These are phyloP conservation scores for Sechiopsis laciniata DNA, from an alignment of 306 rosid genomes.

Conservation along the genomic window DNA sequence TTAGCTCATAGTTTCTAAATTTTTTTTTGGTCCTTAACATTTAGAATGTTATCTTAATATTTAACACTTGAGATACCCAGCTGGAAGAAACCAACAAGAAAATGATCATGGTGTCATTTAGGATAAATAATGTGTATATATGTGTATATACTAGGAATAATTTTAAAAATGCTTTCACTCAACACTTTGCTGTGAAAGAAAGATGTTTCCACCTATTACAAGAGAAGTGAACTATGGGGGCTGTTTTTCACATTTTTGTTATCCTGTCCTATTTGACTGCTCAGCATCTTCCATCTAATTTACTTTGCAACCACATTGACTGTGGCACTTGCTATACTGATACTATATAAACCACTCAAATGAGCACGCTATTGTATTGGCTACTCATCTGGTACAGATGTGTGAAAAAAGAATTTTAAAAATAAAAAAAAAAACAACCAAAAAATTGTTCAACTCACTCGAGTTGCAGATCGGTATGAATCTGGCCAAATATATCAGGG, in stretches of 20 bases:
- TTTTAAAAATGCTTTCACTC: slow-evolving; percentile 19
- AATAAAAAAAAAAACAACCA: background rate
- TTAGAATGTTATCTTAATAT: too few species aligned
- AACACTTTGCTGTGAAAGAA: slow-evolving; percentile 10
- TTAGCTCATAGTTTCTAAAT: too few species aligned
- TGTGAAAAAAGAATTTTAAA: slow-evolving; percentile 28
- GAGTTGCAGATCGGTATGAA: slow-evolving; percentile 55
- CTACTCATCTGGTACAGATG: slow-evolving; percentile 33
- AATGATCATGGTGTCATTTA: background rate
- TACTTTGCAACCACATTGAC: slow-evolving; percentile 4
- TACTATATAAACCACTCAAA: slow-evolving; percentile 16
- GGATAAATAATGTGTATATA: background rate
- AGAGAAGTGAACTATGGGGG: background rate
- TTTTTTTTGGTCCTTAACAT: too few species aligned
- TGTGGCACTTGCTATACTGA: slow-evolving; percentile 4
- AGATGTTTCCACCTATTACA: slow-evolving; percentile 9
- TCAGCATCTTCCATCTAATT: slow-evolving; percentile 17
- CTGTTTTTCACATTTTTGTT: background rate
- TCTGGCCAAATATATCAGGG: slow-evolving; percentile 89
- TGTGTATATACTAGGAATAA: background rate
- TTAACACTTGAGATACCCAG: slow-evolving; percentile 1
- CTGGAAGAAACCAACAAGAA: slow-evolving; percentile 14
- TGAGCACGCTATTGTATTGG: slow-evolving; percentile 18
- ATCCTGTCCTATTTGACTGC: background rate
- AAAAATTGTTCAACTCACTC: slow-evolving; percentile 29